phyloP scores from a whole-genome alignment of 192 early-diverging fungal genomes.

The Coemansia sp. region DNA sequence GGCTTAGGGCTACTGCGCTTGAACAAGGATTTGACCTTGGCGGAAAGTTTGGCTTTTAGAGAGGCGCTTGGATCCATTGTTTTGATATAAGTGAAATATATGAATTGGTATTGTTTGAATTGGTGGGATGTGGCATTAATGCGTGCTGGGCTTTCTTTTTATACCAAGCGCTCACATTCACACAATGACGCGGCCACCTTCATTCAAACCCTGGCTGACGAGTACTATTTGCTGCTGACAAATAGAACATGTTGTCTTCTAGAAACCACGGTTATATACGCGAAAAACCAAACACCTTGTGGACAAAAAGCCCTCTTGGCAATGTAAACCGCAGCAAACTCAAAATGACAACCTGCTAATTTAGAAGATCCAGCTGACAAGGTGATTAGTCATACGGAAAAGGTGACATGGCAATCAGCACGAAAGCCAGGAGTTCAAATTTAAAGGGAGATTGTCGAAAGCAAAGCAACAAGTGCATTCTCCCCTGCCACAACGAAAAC shows the following conservation, averaged over 20 bases:
- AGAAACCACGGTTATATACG: not conserved
- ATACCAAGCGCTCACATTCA: not conserved
- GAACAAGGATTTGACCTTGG: slow-evolving; percentile 2
- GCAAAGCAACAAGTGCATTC: not conserved
- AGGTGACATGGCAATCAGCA: not conserved
- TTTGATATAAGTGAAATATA: not conserved
- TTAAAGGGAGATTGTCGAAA: no score
- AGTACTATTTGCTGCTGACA: not conserved
- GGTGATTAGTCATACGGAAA: not conserved
- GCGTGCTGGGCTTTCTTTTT: not conserved
- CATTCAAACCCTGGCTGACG: no score
- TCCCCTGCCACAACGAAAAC: not conserved
- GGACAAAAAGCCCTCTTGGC: not conserved
- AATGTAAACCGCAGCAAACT: not conserved
- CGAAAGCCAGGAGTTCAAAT: no score
- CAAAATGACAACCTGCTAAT: not conserved
- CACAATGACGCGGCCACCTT: not conserved
- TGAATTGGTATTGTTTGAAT: not conserved
- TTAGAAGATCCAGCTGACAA: not conserved
- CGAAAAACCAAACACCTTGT: not conserved
- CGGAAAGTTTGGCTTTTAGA: not conserved
- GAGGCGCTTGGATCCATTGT: slow-evolving; percentile 6
- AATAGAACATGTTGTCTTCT: not conserved
- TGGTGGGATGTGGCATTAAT: no score
- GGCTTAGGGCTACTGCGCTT: not conserved